These are phyloP conservation scores for Nitzschia inconspicua DNA, from an alignment of 108 stramenopile genomes.

Conservation along the genomic window DNA sequence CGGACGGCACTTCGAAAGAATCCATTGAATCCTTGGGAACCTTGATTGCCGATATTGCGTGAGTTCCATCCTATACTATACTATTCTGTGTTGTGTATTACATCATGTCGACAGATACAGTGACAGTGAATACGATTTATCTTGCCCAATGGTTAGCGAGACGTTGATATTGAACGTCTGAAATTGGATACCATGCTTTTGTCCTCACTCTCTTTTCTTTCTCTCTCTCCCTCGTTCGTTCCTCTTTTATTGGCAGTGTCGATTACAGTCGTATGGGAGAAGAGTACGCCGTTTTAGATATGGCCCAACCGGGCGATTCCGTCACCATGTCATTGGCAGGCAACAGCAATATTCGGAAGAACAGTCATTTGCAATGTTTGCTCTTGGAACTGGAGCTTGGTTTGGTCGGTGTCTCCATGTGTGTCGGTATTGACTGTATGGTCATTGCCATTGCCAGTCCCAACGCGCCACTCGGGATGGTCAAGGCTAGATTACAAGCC, in stretches of 20 bases:
- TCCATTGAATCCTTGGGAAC: conserved; percentile 60
- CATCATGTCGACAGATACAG: no score
- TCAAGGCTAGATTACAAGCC: conserved; percentile 64
- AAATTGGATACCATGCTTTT: no score
- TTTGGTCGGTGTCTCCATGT: conserved; percentile 62
- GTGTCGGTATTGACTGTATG: conserved; percentile 57
- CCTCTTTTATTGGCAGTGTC: conserved; percentile 39
- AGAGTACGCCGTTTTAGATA: conserved; percentile 23
- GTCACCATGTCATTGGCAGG: neutral
- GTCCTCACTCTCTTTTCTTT: no score
- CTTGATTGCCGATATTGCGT: conserved; percentile 75
- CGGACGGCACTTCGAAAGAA: conserved; percentile 20
- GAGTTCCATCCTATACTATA: no score
- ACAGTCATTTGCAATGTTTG: conserved; percentile 48
- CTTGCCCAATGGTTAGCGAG: no score
- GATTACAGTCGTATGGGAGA: conserved; percentile 29
- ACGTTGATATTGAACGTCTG: no score
- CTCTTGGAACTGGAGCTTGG: conserved; percentile 50
- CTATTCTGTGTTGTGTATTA: no score
- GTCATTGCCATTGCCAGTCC: conserved; percentile 74
- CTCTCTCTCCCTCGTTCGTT: no score
- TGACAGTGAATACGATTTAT: no score
- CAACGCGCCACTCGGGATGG: conserved; percentile 60
- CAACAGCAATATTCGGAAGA: conserved; percentile 12
- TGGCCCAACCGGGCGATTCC: neutral